Evolutionary conservation across 164 flowering plant genomes (phyloP).

Genomic region (Sedum album): DNA sequence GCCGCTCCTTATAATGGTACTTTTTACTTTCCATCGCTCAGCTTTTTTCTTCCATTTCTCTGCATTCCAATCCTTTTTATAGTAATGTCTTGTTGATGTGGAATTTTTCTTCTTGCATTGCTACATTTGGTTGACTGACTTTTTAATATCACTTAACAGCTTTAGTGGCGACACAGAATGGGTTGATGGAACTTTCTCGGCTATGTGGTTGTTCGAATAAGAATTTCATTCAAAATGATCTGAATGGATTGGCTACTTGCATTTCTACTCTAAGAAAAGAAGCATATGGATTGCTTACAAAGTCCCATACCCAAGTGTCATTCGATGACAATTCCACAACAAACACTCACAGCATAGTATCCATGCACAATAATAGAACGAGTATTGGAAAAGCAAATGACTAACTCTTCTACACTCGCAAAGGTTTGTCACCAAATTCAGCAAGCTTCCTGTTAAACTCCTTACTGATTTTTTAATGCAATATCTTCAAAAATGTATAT

Average conservation of each 20-base stretch:
- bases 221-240: slow-evolving; percentile 21
- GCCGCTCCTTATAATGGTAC: slow-evolving; percentile 59
- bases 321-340: slow-evolving; percentile 12
- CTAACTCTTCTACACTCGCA: slow-evolving; percentile 14
- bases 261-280: slow-evolving; percentile 21
- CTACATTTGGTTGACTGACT: not conserved
- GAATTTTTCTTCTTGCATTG: not conserved
- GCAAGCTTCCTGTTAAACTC: not conserved
- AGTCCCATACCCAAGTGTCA: slow-evolving; percentile 13
- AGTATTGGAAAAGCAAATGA: slow-evolving; percentile 14
- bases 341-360: slow-evolving; percentile 13
- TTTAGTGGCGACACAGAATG: slow-evolving; percentile 24
- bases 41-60: not conserved
- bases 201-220: slow-evolving; percentile 19
- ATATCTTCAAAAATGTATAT: too few relatives aligned
- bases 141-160: slow-evolving; percentile 19
- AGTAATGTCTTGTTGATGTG: not conserved
- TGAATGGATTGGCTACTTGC: slow-evolving; percentile 26
- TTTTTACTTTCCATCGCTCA: not conserved
- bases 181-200: slow-evolving; percentile 21
- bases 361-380: slow-evolving; percentile 14
- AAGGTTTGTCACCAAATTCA: too few relatives aligned
- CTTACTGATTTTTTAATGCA: too few relatives aligned
- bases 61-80: not conserved
- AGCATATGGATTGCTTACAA: slow-evolving; percentile 18